Conservation (phyloP, 2,329 filamentous ascomycete species). For the Davidsoniella eucalypti region DNA sequence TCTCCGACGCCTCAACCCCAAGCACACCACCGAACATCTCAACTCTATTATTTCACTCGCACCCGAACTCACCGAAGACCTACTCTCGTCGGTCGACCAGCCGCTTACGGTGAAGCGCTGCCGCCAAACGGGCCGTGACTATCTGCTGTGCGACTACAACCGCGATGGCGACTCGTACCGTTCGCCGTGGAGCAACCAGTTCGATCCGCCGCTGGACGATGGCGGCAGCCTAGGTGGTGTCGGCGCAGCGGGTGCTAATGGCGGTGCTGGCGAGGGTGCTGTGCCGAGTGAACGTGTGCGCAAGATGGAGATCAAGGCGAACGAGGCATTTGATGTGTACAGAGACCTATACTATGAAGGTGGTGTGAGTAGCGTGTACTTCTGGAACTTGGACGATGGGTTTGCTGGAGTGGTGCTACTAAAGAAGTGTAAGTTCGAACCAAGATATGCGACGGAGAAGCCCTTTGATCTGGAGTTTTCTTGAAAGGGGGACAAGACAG, state of each 20-base stretch:
- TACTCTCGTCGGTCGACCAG: slow-evolving; percentile 94
- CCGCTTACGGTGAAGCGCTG: slow-evolving; percentile 77
- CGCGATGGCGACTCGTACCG: slow-evolving; percentile 95
- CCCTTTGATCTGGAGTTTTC: background rate
- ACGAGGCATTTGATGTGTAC: slow-evolving; percentile 95
- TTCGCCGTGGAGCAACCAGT: slow-evolving; percentile 98
- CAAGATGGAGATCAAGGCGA: slow-evolving; percentile 85
- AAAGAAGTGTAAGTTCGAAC: slow-evolving; percentile 59
- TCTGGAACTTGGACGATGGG: slow-evolving; percentile 96
- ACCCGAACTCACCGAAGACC: slow-evolving; percentile 87
- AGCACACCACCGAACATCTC: slow-evolving; percentile 77
- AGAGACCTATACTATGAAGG: slow-evolving; percentile 94
- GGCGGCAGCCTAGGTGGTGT: slow-evolving; percentile 30
- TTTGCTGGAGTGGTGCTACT: slow-evolving; percentile 91
- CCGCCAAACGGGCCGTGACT: slow-evolving; percentile 79
- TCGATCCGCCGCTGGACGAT: slow-evolving; percentile 72
- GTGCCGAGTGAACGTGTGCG: slow-evolving; percentile 80
- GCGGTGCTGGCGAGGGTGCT: slow-evolving; percentile 57
- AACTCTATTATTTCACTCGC: slow-evolving; percentile 75
- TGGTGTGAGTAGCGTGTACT: slow-evolving; percentile 87
- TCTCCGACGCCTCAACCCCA: slow-evolving; percentile 91
- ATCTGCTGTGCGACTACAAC: slow-evolving; percentile 98
- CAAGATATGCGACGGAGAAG: too few species aligned
- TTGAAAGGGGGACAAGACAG: background rate
- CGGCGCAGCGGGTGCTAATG: slow-evolving; percentile 31